Evolutionary conservation across 148 eudicot genomes (phyloP), one percentile per base, ranked within the genome.

Genomic region (Dianthus caryophyllus): DNA sequence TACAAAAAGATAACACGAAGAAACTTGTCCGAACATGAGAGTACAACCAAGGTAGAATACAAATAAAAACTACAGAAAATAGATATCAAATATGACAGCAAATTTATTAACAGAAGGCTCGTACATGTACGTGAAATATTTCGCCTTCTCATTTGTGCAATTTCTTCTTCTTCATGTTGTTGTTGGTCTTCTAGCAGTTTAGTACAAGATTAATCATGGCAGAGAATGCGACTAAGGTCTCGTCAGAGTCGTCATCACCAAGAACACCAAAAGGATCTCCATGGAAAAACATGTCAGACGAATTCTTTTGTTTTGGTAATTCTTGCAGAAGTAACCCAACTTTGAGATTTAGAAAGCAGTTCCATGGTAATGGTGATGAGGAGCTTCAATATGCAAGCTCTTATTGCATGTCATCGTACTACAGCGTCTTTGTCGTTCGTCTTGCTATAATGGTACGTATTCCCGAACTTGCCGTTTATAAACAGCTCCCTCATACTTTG

Each of bases 351-450:
- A 72, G 72, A 58, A 84, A 78, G 71, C 83, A 67, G 51, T 65
- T 76, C 52, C 77, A 80, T 15, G 80, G 83, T 41, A 87, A 90
- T 80, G 76, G 80, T 52, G 91, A 87, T 71, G 98, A 89, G 59
- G 98, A 89, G 41, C 77, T 76, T 54, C 96, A 75, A 18, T 84
- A 76, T 72, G 81, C 84, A 53, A 81, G 82, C 61, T 77, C 77
- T 70, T 81, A 73, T 74, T 88, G 93, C 38, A 72, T 87, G 4
- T 79, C 96, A 16, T 89, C 98, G 1, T 91, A 89, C 71, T 90
- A 90, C 73, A 90, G 90, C 47, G 96, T 94, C 67, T 94, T 90
- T 67, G 96, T 86, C 17, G 99, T 88, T 74, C 99, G 99, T 68
- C 89, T 94, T 38, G 91, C 99, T 44, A 94, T 94, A 75, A 94